These are phyloP conservation scores for Trametes versicolor DNA, from an alignment of 1,284 basidiomycete genomes.

Conservation along the genomic window DNA sequence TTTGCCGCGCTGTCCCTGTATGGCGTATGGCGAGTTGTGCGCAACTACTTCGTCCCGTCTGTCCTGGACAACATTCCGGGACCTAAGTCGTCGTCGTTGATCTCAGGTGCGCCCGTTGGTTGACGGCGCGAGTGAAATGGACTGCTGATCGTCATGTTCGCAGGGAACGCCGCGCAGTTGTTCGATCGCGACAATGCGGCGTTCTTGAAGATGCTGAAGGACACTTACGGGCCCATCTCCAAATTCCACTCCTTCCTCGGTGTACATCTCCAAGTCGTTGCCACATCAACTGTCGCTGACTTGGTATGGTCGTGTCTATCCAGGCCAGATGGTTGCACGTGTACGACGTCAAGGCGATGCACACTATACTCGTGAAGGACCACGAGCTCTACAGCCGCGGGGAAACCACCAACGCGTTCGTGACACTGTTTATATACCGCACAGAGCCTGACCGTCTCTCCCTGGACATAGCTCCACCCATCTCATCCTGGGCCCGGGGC, in stretches of 20 bases:
- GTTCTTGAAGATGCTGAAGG: conserved; percentile 32
- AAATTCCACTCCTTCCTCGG: conserved; percentile 38
- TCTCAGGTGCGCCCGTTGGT: conserved; percentile 7
- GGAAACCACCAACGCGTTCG: conserved; percentile 33
- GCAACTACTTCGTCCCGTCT: not conserved
- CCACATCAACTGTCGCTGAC: not conserved
- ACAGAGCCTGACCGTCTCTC: not conserved
- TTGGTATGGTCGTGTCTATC: no score
- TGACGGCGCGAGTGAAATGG: not conserved
- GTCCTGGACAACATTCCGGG: conserved; percentile 21
- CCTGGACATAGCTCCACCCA: not conserved
- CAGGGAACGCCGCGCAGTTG: conserved; percentile 17
- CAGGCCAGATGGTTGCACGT: conserved; percentile 30
- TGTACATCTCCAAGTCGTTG: conserved; percentile 24
- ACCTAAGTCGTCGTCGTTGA: not conserved
- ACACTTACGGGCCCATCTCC: conserved; percentile 34
- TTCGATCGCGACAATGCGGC: conserved; percentile 36
- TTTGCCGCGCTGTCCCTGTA: not conserved
- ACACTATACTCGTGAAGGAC: conserved; percentile 53
- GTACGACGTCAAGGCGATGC: conserved; percentile 47
- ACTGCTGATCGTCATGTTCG: conserved; percentile 4
- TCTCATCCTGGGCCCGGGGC: conserved; percentile 5
- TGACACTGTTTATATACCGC: not conserved
- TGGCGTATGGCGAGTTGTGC: conserved; percentile 13
- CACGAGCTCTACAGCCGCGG: conserved; percentile 46